phyloP scores from a whole-genome alignment of 2,329 filamentous ascomycete species.

The Ampelomyces quisqualis region DNA sequence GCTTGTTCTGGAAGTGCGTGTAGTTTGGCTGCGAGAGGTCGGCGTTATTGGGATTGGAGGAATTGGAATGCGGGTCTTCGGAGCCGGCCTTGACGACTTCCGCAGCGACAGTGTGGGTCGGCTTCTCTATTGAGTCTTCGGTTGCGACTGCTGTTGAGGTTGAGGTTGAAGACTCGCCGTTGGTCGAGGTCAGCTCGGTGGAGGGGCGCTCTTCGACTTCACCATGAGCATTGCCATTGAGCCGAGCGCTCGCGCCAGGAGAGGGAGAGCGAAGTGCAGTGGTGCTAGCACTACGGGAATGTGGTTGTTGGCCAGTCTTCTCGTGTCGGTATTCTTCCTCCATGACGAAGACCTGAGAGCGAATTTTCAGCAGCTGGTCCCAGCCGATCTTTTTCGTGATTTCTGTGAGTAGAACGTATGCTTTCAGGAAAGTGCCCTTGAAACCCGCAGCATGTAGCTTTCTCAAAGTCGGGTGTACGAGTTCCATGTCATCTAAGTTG shows the following conservation, averaged over 20 bases:
- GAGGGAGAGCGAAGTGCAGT: slow-evolving; percentile 71
- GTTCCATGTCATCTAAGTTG: slow-evolving; percentile 73
- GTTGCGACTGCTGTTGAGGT: slow-evolving; percentile 27
- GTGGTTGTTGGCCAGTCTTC: slow-evolving; percentile 50
- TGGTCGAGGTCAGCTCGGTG: slow-evolving; percentile 32
- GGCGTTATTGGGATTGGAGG: slow-evolving; percentile 51
- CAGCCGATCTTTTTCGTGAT: slow-evolving; percentile 96
- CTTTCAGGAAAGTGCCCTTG: slow-evolving; percentile 92
- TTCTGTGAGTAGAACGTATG: slow-evolving; percentile 90
- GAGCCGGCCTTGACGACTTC: slow-evolving; percentile 73
- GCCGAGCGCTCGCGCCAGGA: slow-evolving; percentile 43
- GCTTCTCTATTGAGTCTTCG: slow-evolving; percentile 66
- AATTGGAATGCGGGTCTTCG: slow-evolving; percentile 54
- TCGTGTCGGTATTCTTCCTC: slow-evolving; percentile 96
- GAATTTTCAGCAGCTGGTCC: slow-evolving; percentile 91
- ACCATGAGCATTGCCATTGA: slow-evolving; percentile 47
- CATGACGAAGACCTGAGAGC: slow-evolving; percentile 98
- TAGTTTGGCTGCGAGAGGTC: slow-evolving; percentile 63
- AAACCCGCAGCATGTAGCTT: slow-evolving; percentile 86
- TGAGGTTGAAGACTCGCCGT: slow-evolving; percentile 30
- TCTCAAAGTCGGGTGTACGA: slow-evolving; percentile 81
- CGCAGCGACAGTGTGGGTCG: slow-evolving; percentile 74
- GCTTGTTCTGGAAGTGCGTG: slow-evolving; percentile 93
- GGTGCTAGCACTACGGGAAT: slow-evolving; percentile 73
- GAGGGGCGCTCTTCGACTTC: slow-evolving; percentile 29